A percentile compares a stretch with the other conserved stretches of the same genome.
These are phyloP conservation scores for Pyrenophora graminea DNA, from an alignment of 2,329 filamentous ascomycete species.

Conservation along the genomic window DNA sequence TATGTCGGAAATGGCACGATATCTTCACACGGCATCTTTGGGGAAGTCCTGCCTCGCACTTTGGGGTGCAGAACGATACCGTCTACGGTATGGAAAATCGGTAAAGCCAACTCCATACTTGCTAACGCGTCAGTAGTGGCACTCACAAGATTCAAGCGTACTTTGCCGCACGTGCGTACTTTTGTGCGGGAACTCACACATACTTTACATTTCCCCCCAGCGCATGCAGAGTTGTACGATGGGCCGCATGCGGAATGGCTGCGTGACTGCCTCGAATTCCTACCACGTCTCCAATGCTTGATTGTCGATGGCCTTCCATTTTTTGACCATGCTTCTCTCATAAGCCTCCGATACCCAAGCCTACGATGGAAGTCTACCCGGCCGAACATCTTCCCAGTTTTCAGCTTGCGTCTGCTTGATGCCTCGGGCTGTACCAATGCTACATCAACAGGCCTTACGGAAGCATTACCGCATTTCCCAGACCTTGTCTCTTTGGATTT, in stretches of 20 bases:
- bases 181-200: conserved; percentile 62
- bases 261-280: conserved; percentile 60
- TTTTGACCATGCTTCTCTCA: conserved; percentile 64
- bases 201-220: conserved; percentile 64
- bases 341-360: conserved; percentile 51
- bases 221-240: conserved; percentile 64
- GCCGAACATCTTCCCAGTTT: conserved; percentile 40
- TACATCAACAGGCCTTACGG: conserved; percentile 59
- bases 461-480: conserved; percentile 58
- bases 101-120: not conserved
- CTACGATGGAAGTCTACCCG: conserved; percentile 27
- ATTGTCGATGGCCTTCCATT: conserved; percentile 64
- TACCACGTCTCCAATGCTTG: conserved; percentile 63
- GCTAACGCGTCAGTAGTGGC: conserved; percentile 51
- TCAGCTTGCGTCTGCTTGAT: conserved; percentile 60
- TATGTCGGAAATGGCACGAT: conserved; percentile 61
- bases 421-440: conserved; percentile 62
- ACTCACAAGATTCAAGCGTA: conserved; percentile 62
- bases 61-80: conserved; percentile 62
- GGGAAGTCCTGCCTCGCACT: conserved; percentile 67
- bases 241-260: conserved; percentile 64
- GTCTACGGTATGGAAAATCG: conserved; percentile 54
- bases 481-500: conserved; percentile 62
- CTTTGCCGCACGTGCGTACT: conserved; percentile 57
- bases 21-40: conserved; percentile 64